Evolutionary conservation across 192 early-diverging fungal genomes (phyloP).

Genomic region (Chytriomyces hyalinus): DNA sequence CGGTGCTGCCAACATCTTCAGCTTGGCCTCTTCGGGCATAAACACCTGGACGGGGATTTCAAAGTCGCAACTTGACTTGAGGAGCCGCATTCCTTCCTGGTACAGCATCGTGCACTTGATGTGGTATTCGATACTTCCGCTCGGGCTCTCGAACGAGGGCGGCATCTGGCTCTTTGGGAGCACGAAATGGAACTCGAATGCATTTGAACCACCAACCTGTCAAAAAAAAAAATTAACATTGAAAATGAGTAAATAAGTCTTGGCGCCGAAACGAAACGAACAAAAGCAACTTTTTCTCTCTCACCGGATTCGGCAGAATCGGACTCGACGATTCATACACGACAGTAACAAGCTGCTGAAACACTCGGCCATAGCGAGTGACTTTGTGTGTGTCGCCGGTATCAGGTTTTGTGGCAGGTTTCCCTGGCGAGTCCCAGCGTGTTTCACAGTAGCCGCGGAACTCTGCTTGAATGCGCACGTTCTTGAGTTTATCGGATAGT

Average conservation of each 20-base stretch:
- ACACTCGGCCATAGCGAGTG: neutral
- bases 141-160: neutral
- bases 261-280: neutral
- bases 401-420: neutral
- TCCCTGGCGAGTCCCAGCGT: conserved; percentile 6
- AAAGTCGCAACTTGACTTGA: conserved; percentile 19
- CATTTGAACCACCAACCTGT: neutral
- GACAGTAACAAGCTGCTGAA: conserved; percentile 25
- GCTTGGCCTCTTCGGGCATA: conserved; percentile 25
- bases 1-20: conserved; percentile 11
- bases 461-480: conserved; percentile 9
- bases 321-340: conserved; percentile 17
- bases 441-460: conserved; percentile 18
- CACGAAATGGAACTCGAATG: conserved; percentile 3
- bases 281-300: neutral
- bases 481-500: conserved; percentile 15
- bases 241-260: too few species aligned
- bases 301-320: conserved; percentile 3
- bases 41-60: conserved; percentile 21
- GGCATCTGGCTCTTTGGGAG: conserved; percentile 1
- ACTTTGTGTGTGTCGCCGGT: neutral
- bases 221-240: neutral
- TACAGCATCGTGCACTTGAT: conserved; percentile 21
- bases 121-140: conserved; percentile 24
- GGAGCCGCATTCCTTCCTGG: conserved; percentile 34